Evolutionary conservation across 2,329 filamentous ascomycete species (phyloP).

Genomic region (Fusarium nematophilum): DNA sequence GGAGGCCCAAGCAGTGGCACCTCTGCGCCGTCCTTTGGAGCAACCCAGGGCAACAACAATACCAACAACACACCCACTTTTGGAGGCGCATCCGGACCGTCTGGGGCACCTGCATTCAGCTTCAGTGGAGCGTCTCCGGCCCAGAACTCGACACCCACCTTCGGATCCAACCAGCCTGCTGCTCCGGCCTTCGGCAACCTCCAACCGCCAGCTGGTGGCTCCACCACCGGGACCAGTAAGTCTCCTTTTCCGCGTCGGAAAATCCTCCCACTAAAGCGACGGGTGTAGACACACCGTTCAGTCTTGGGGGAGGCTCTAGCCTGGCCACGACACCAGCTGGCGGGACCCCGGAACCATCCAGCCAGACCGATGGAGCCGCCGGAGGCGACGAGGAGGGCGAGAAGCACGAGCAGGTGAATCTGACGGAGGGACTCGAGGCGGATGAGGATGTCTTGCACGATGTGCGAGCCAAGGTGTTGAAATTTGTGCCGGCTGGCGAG

Average conservation of each 20-base stretch:
- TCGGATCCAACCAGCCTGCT: conserved; percentile 51
- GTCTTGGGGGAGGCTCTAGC: conserved; percentile 69
- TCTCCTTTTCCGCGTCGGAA: conserved; percentile 55
- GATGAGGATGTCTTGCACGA: conserved; percentile 78
- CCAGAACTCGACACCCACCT: conserved; percentile 45
- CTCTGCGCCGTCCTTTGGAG: conserved; percentile 45
- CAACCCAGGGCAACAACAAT: conserved; percentile 34
- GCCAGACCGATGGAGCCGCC: conserved; percentile 57
- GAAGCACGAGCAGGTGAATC: conserved; percentile 75
- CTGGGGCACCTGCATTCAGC: conserved; percentile 51
- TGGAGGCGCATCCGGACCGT: conserved; percentile 45
- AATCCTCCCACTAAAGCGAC: conserved; percentile 60
- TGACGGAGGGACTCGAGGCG: conserved; percentile 76
- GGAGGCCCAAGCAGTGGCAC: conserved; percentile 42
- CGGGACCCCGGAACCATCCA: conserved; percentile 68
- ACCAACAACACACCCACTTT: conserved; percentile 44
- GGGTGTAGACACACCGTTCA: conserved; percentile 65
- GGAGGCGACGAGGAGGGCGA: conserved; percentile 62
- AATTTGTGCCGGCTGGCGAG: conserved; percentile 63
- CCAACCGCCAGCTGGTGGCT: conserved; percentile 56
- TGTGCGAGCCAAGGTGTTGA: conserved; percentile 75
- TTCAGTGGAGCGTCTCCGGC: conserved; percentile 51
- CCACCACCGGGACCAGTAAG: conserved; percentile 61
- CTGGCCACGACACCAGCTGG: conserved; percentile 69
- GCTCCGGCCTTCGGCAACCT: conserved; percentile 53